Conservation (phyloP, 768 basidiomycete species). For the Trametes elegans region DNA sequence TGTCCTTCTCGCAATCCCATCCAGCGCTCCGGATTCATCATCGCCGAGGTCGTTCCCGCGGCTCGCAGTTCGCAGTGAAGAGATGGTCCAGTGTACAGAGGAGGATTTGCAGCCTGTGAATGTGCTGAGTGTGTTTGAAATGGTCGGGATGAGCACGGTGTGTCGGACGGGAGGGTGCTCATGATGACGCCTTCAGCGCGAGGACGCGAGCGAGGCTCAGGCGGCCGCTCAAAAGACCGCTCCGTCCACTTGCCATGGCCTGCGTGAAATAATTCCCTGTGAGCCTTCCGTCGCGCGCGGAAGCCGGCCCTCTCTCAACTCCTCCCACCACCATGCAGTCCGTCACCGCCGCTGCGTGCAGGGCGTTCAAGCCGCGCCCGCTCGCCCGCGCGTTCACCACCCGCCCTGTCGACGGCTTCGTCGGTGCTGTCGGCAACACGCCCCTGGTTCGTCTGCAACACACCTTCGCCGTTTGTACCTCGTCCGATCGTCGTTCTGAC, state of each 20-base stretch:
- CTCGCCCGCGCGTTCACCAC: slow-evolving; percentile 31
- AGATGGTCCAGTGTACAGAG: not conserved
- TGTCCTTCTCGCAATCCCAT: slow-evolving; percentile 16
- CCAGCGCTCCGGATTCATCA: slow-evolving; percentile 6
- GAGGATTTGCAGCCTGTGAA: not conserved
- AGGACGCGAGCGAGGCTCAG: not conserved
- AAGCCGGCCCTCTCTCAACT: not conserved
- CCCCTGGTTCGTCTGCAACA: slow-evolving; percentile 72
- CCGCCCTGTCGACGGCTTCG: slow-evolving; percentile 68
- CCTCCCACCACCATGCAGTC: slow-evolving; percentile 22
- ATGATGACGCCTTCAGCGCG: slow-evolving; percentile 26
- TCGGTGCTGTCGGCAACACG: slow-evolving; percentile 88
- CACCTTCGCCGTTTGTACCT: too few relatives aligned
- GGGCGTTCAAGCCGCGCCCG: slow-evolving; percentile 15
- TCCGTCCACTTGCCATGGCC: not conserved
- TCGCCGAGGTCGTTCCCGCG: not conserved
- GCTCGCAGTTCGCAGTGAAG: not conserved
- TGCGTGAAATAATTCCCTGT: slow-evolving; percentile 2
- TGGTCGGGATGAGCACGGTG: not conserved
- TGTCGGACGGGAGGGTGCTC: slow-evolving; percentile 16
- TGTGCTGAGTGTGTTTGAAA: slow-evolving; percentile 13
- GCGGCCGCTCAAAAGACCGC: slow-evolving; percentile 2
- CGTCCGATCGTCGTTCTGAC: not conserved
- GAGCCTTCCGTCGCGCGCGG: not conserved
- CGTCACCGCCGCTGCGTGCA: slow-evolving; percentile 9